These are phyloP conservation scores for Ensete ventricosum DNA, from an alignment of 176 grass and related monocot species.

Conservation along the genomic window DNA sequence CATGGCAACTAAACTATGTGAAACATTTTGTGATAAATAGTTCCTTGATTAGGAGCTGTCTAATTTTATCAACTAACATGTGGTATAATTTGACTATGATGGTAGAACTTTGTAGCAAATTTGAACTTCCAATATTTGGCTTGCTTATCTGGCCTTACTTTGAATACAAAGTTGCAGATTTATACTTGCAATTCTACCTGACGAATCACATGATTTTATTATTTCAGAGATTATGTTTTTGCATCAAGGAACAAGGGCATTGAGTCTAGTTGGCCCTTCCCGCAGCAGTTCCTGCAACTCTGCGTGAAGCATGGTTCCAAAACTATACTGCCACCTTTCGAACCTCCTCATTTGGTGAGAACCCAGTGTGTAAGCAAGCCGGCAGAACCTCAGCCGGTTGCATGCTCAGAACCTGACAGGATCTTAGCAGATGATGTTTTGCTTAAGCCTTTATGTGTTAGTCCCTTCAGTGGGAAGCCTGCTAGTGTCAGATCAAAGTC, in stretches of 20 bases:
- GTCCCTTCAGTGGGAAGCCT: constrained; percentile 16
- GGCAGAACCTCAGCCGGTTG: constrained; percentile 21
- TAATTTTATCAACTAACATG: constrained; percentile 2
- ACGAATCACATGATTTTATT: neutral
- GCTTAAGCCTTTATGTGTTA: constrained; percentile 32
- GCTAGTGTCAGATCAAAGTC: constrained; percentile 29
- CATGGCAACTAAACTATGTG: no score
- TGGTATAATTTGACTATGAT: neutral
- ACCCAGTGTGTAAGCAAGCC: constrained; percentile 24
- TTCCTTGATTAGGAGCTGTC: constrained; percentile 1
- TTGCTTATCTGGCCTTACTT: neutral
- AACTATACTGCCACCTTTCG: constrained; percentile 72
- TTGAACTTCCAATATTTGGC: neutral
- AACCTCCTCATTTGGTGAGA: constrained; percentile 61
- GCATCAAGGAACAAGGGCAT: constrained; percentile 64
- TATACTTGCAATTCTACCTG: neutral
- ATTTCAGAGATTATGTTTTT: constrained; percentile 74
- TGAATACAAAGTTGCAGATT: no score
- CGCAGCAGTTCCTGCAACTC: constrained; percentile 48
- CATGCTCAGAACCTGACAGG: constrained; percentile 9
- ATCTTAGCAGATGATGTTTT: constrained; percentile 6
- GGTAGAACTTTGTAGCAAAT: neutral
- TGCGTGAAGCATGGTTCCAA: constrained; percentile 62
- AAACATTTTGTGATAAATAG: neutral
- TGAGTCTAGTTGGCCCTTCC: constrained; percentile 71